Conservation (phyloP, 1,139 yeast genomes). For the Pichia sp. region DNA sequence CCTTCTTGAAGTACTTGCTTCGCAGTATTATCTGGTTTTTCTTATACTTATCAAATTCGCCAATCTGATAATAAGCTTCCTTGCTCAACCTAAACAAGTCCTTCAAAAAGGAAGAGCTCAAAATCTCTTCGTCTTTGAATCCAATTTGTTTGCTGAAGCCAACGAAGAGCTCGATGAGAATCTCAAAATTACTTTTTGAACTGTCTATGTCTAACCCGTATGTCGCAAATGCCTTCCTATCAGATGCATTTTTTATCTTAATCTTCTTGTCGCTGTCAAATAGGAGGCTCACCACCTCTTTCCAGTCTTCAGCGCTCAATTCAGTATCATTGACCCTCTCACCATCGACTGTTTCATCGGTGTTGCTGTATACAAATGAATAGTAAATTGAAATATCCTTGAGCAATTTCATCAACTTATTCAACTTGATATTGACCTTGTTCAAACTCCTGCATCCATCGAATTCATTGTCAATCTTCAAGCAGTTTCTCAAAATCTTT, state of each 20-base stretch:
- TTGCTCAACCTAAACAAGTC: conserved; percentile 24
- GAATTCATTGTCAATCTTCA: conserved; percentile 66
- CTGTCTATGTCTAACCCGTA: conserved; percentile 17
- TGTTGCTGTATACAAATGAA: conserved; percentile 28
- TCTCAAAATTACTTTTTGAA: conserved; percentile 24
- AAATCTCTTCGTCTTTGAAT: conserved; percentile 21
- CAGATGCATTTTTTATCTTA: conserved; percentile 20
- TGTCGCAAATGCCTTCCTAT: conserved; percentile 19
- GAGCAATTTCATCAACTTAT: conserved; percentile 21
- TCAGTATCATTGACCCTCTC: conserved; percentile 28
- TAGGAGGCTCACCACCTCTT: conserved; percentile 19
- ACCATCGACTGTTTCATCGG: conserved; percentile 21
- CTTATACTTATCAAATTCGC: conserved; percentile 6
- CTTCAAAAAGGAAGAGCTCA: conserved; percentile 19
- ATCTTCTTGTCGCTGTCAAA: conserved; percentile 21
- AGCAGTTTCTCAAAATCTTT: conserved; percentile 42
- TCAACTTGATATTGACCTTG: conserved; percentile 35
- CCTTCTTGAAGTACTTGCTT: conserved; percentile 14
- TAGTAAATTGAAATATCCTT: conserved; percentile 29
- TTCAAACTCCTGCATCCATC: conserved; percentile 49
- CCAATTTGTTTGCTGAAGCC: conserved; percentile 20
- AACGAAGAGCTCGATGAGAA: conserved; percentile 21
- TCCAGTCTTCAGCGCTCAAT: conserved; percentile 25
- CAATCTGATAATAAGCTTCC: conserved; percentile 22
- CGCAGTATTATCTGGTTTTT: background rate